Base-by-base conservation (phyloP, 1,284 basidiomycete species). In the Pterulicium gracile region DNA sequence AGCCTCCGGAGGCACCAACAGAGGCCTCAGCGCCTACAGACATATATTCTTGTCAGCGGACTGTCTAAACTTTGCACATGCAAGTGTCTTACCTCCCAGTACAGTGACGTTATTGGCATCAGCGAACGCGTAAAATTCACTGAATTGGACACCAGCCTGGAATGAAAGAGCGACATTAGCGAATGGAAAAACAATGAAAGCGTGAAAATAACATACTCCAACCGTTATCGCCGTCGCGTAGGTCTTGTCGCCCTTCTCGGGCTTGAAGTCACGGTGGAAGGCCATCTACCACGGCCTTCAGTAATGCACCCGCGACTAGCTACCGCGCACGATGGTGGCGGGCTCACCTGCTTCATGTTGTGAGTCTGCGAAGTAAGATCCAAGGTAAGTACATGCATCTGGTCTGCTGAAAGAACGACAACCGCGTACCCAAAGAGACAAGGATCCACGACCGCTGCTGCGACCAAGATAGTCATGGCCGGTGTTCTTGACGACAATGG, bases 391-490 rank as follows among this genome's bases (percentile, higher is more conserved):
- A 4, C 1, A 20, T 17, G 15, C 2, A 7, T 12, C 15, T 15
- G 10, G 12, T 10, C 12, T 34, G 15, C 27, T n/a, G n/a, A n/a
- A 15, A 12, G n/a, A n/a, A 41, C 14, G 24, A 12, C 19, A 40
- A 4, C 21, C 5, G 22, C 58, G 42, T 44, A 65, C 63, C 63
- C 63, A 67, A n/a, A 67, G 51, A 13, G 54, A 47, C 14, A 66
- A 54, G 1, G 62, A 59, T 34, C 55, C 54, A 15, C 52, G 51
- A n/a, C 55, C 54, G 40, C 59, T 61, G 0, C 62, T 63, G 14
- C 66, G 56, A 10, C 66, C 66, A 49, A 63, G 63, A 52, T 65
- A 67, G 50, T 67, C 65, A 48, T 68, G 66, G 1, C 66, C 66
- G 43, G 64, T 63, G 52, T 65, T 67, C 52, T 70, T 69, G 24